phyloP scores from a whole-genome alignment of 495 filamentous ascomycete genomes.

The Podospora sp. region DNA sequence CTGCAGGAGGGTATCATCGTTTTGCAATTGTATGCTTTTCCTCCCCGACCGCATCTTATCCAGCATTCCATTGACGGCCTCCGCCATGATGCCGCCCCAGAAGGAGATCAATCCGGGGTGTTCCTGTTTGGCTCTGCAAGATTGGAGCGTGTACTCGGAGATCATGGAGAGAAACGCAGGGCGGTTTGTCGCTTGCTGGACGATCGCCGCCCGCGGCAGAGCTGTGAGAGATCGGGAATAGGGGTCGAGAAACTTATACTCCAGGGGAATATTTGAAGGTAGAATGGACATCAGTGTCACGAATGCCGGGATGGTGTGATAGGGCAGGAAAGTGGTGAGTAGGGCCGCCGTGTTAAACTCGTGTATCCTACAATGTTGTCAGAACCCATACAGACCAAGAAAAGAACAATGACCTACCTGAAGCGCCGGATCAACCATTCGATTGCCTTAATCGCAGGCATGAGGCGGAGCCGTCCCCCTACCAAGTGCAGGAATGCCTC shows the following conservation, averaged over 20 bases:
- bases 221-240: constrained; percentile 74
- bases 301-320: constrained; percentile 81
- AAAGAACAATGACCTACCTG: constrained; percentile 58
- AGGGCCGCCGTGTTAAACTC: constrained; percentile 81
- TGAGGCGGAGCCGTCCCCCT: constrained; percentile 73
- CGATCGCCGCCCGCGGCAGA: constrained; percentile 76
- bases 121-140: constrained; percentile 66
- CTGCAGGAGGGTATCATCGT: constrained; percentile 76
- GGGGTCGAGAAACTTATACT: constrained; percentile 82
- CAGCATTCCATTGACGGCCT: constrained; percentile 78
- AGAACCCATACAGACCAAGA: constrained; percentile 29
- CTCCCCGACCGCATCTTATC: constrained; percentile 73
- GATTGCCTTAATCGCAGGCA: constrained; percentile 82
- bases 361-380: constrained; percentile 67
- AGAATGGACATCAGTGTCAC: constrained; percentile 80
- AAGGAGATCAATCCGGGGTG: constrained; percentile 79
- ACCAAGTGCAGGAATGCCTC: constrained; percentile 80
- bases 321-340: constrained; percentile 89
- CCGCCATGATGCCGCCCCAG: constrained; percentile 81
- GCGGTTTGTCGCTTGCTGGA: constrained; percentile 76
- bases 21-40: constrained; percentile 64
- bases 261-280: constrained; percentile 66
- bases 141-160: constrained; percentile 72
- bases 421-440: constrained; percentile 95
- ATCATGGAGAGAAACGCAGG: constrained; percentile 67